A percentile compares a stretch with the other conserved stretches of the same genome.
Conservation (phyloP, 441 rosid genomes). For the Mallotus japonicus region DNA sequence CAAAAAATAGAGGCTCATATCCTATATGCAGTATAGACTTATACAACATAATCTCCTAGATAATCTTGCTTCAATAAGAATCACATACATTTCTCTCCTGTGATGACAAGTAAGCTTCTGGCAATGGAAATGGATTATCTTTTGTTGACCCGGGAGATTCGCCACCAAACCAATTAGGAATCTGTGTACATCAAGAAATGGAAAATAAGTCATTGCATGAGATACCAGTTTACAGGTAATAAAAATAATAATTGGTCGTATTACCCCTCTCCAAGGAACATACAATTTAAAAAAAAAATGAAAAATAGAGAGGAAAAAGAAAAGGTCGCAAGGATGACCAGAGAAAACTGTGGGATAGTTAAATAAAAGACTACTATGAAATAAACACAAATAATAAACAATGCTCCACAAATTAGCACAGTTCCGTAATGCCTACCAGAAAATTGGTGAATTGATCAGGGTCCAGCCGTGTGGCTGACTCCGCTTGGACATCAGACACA, state of each 20-base stretch:
- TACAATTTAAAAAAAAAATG: neutral
- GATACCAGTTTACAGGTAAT: neutral
- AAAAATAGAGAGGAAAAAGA: neutral
- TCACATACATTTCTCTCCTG: slow-evolving; percentile 80
- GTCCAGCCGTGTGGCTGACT: slow-evolving; percentile 75
- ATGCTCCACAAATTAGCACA: neutral
- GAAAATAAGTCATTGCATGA: slow-evolving; percentile 1
- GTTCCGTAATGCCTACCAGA: slow-evolving; percentile 48
- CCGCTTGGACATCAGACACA: slow-evolving; percentile 91
- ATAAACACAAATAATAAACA: no score
- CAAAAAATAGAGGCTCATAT: slow-evolving; percentile 19
- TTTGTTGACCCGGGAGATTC: slow-evolving; percentile 71
- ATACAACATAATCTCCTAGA: neutral
- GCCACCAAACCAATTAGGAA: slow-evolving; percentile 86
- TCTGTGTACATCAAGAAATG: slow-evolving; percentile 49
- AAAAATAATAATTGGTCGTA: neutral
- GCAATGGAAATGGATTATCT: slow-evolving; percentile 82
- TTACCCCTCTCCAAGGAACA: neutral
- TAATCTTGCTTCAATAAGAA: slow-evolving; percentile 12
- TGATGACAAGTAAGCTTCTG: slow-evolving; percentile 63
- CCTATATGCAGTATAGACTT: neutral
- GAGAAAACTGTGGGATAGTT: neutral
- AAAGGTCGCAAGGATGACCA: neutral
- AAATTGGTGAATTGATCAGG: slow-evolving; percentile 92
- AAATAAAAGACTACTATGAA: neutral